A percentile compares a stretch with the other conserved stretches of the same genome.
Conservation (phyloP, 768 basidiomycete genomes). For the Kwoniella sp. region DNA sequence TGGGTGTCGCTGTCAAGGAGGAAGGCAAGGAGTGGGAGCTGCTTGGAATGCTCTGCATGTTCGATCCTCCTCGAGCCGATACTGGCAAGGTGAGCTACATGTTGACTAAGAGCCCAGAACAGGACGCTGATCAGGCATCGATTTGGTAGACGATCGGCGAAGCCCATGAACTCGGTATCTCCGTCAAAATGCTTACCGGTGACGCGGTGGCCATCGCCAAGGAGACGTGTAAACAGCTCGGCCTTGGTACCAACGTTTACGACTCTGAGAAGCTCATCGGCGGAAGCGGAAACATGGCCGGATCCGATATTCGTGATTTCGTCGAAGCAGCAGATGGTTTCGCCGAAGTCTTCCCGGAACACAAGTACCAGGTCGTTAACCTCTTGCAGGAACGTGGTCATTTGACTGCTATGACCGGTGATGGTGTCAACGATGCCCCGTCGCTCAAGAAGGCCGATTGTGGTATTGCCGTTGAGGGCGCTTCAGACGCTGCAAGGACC, state of each 20-base stretch:
- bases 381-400: slow-evolving; percentile 39
- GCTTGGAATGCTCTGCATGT: slow-evolving; percentile 60
- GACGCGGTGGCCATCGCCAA: slow-evolving; percentile 63
- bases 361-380: slow-evolving; percentile 57
- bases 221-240: slow-evolving; percentile 61
- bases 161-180: slow-evolving; percentile 59
- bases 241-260: slow-evolving; percentile 61
- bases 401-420: slow-evolving; percentile 65
- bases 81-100: slow-evolving; percentile 56
- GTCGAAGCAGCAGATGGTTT: slow-evolving; percentile 63
- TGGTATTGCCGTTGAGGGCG: slow-evolving; percentile 67
- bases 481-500: slow-evolving; percentile 65
- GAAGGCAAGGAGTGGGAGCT: slow-evolving; percentile 59
- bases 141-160: slow-evolving; percentile 58
- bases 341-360: slow-evolving; percentile 62
- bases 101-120: neutral
- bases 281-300: slow-evolving; percentile 57
- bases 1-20: slow-evolving; percentile 61
- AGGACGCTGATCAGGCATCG: neutral
- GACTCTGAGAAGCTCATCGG: slow-evolving; percentile 61
- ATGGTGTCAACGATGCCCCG: slow-evolving; percentile 66
- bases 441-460: slow-evolving; percentile 66
- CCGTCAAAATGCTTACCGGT: slow-evolving; percentile 63
- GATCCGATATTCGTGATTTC: slow-evolving; percentile 60
- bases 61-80: slow-evolving; percentile 61